A percentile compares a stretch with the other conserved stretches of the same genome.
Evolutionary conservation across 129 eudicot species (phyloP).

Genomic region (Lonicera japonica): DNA sequence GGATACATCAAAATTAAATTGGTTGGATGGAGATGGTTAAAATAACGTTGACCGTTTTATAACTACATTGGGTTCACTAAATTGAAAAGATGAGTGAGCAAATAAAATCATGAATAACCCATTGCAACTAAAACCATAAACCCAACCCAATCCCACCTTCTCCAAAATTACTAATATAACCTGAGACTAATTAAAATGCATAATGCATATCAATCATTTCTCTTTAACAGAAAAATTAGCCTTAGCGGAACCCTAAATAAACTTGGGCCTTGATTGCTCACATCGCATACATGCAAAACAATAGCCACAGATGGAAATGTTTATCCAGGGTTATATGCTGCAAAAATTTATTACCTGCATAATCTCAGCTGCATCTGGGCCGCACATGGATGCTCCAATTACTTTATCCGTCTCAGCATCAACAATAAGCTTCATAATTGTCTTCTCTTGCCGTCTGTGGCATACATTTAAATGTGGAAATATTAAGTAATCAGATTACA

Average conservation of each 20-base stretch:
- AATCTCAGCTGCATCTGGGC: constrained; percentile 97
- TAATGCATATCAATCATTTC: too few relatives aligned
- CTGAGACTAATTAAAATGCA: too few relatives aligned
- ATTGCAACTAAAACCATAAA: too few relatives aligned
- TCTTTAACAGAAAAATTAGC: not conserved
- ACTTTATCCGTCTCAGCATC: constrained; percentile 91
- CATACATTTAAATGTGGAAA: not conserved
- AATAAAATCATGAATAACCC: too few relatives aligned
- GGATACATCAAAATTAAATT: too few relatives aligned
- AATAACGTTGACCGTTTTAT: too few relatives aligned
- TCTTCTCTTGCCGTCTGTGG: constrained; percentile 80
- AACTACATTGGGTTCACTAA: too few relatives aligned
- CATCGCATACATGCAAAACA: not conserved
- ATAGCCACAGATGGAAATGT: not conserved
- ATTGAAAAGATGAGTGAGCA: too few relatives aligned
- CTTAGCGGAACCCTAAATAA: not conserved
- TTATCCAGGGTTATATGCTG: not conserved
- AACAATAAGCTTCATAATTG: constrained; percentile 89
- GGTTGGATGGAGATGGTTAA: too few relatives aligned
- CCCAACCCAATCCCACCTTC: too few relatives aligned
- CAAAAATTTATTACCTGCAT: constrained; percentile 59
- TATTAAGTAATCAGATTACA: not conserved
- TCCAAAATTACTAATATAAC: too few relatives aligned
- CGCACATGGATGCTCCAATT: constrained; percentile 98
- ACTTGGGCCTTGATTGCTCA: not conserved